A percentile compares a stretch with the other conserved stretches of the same genome.
Evolutionary conservation across 2,329 filamentous ascomycete genomes (phyloP).

Genomic region (Colletotrichum sp.): DNA sequence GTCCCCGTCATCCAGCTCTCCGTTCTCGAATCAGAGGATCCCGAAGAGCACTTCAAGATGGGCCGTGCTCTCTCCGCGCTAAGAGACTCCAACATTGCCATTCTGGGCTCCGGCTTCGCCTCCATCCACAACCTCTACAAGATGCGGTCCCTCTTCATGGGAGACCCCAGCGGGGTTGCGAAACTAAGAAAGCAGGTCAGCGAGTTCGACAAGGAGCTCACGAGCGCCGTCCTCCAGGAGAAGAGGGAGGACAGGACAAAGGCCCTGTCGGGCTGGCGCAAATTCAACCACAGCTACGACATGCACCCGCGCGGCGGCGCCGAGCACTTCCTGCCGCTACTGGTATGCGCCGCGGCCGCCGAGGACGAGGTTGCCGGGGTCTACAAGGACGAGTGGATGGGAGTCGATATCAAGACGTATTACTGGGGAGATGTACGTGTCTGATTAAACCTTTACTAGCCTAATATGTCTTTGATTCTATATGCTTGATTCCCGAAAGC

Average conservation of each 20-base stretch:
- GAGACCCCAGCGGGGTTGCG: slow-evolving; percentile 28
- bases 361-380: slow-evolving; percentile 45
- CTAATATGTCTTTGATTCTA: background rate
- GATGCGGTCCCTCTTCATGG: slow-evolving; percentile 43
- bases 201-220: slow-evolving; percentile 53
- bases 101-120: slow-evolving; percentile 65
- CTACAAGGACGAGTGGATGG: slow-evolving; percentile 55
- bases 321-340: slow-evolving; percentile 64
- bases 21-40: slow-evolving; percentile 57
- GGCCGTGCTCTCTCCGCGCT: slow-evolving; percentile 56
- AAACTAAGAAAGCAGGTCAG: slow-evolving; percentile 26
- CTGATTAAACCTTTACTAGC: slow-evolving; percentile 12
- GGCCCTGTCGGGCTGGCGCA: slow-evolving; percentile 52
- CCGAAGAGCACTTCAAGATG: slow-evolving; percentile 53
- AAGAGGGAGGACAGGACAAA: slow-evolving; percentile 38
- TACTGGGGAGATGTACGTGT: slow-evolving; percentile 50
- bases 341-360: slow-evolving; percentile 60
- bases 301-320: slow-evolving; percentile 60
- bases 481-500: background rate
- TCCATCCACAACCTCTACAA: slow-evolving; percentile 59
- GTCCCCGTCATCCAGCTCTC: slow-evolving; percentile 63
- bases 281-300: slow-evolving; percentile 50
- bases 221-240: slow-evolving; percentile 39
- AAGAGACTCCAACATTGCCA: slow-evolving; percentile 58
- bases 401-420: slow-evolving; percentile 58